Conservation (phyloP, 169 alveolate genomes). For the Cryptosporidium ryanae region DNA sequence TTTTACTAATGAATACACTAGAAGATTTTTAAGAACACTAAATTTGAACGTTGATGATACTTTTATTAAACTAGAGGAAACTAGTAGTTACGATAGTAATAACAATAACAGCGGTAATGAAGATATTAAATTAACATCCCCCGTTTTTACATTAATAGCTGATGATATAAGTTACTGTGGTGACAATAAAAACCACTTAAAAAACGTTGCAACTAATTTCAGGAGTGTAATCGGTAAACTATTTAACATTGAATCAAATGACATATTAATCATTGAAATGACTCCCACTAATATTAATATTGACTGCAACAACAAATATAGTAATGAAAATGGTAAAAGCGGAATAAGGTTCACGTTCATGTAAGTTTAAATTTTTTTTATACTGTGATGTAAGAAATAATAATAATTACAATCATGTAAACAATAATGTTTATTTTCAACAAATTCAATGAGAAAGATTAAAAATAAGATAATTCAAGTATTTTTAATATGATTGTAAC, state of each 20-base stretch:
- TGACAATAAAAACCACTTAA: not conserved
- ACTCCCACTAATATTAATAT: constrained; percentile 24
- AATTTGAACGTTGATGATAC: not conserved
- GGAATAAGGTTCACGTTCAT: constrained; percentile 12
- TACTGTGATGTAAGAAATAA: not conserved
- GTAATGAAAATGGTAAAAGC: not conserved
- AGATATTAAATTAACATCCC: not conserved
- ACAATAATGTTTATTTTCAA: not conserved
- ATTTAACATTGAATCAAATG: not conserved
- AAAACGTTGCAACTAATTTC: not conserved
- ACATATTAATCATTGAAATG: constrained; percentile 13
- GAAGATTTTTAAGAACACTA: too few relatives aligned
- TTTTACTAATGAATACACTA: too few relatives aligned
- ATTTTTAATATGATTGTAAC: too few relatives aligned
- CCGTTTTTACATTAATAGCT: constrained; percentile 17
- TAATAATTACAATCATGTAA: not conserved
- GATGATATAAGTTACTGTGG: constrained; percentile 17
- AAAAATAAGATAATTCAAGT: too few relatives aligned
- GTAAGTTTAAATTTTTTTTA: constrained; percentile 12
- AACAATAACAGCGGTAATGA: not conserved
- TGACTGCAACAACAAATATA: constrained; percentile 1
- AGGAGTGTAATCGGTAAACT: constrained; percentile 10
- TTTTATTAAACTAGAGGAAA: not conserved
- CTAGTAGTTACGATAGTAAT: not conserved
- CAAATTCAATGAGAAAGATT: too few relatives aligned